A percentile compares a stretch with the other conserved stretches of the same genome.
Evolutionary conservation across 805 yeast species (phyloP).

Genomic region (Priceomyces fermenticarens): DNA sequence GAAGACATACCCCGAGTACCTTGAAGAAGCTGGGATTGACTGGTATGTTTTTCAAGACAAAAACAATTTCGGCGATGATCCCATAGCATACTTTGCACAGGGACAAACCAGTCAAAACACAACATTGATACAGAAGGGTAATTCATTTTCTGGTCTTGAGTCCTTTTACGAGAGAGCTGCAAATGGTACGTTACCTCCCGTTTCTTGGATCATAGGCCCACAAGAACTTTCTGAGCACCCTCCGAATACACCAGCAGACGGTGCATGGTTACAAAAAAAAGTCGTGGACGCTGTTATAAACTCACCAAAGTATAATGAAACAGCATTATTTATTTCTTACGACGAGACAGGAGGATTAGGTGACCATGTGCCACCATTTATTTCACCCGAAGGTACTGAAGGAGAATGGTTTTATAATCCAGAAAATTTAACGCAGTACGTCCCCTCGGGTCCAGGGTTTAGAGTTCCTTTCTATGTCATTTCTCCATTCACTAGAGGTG

Average conservation of each 20-base stretch:
- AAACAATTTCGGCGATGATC: slow-evolving; percentile 4
- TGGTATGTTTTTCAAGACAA: slow-evolving; percentile 5
- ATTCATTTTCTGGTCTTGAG: slow-evolving; percentile 1
- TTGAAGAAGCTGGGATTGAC: slow-evolving; percentile 2
- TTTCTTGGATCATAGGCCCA: slow-evolving; percentile 4
- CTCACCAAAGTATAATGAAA: slow-evolving; percentile 5
- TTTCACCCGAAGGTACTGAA: slow-evolving; percentile 3
- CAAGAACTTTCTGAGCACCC: slow-evolving; percentile 5
- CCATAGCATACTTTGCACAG: slow-evolving; percentile 3
- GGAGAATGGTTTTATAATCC: slow-evolving; percentile 6
- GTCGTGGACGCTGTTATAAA: slow-evolving; percentile 5
- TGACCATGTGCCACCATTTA: slow-evolving; percentile 5
- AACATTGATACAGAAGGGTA: not conserved
- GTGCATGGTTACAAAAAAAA: slow-evolving; percentile 4
- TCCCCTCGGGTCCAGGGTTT: slow-evolving; percentile 5
- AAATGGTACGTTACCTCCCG: slow-evolving; percentile 4
- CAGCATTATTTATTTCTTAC: slow-evolving; percentile 4
- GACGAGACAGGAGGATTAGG: slow-evolving; percentile 6
- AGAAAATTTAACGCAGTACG: slow-evolving; percentile 2
- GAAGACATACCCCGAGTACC: slow-evolving; percentile 5
- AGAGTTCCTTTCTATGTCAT: slow-evolving; percentile 5
- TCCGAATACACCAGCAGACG: slow-evolving; percentile 4
- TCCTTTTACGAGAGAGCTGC: slow-evolving; percentile 2
- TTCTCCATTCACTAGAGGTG: slow-evolving; percentile 6
- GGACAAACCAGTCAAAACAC: not conserved